Conservation (phyloP, 2,329 filamentous ascomycete genomes). For the Apiospora rasikravindrae region DNA sequence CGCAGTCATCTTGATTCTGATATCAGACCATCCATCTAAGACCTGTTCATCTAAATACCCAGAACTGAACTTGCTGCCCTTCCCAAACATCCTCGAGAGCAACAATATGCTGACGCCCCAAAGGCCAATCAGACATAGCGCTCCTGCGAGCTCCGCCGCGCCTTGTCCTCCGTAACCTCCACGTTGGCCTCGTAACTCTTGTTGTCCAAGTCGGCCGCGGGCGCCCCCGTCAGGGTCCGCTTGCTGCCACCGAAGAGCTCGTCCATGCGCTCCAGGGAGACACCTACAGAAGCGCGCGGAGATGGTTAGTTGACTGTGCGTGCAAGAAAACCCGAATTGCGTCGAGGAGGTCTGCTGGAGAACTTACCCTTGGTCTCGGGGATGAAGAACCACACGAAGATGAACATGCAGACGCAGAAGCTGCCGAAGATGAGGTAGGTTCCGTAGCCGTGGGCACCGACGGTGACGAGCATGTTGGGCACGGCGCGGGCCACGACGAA, state of each 20-base stretch:
- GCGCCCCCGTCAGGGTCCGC: neutral
- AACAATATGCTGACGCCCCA: neutral
- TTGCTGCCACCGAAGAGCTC: conserved; percentile 56
- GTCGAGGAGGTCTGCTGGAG: neutral
- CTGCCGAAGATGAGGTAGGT: conserved; percentile 68
- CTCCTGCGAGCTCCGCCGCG: neutral
- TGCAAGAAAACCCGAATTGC: neutral
- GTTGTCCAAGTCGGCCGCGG: neutral
- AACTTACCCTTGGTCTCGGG: conserved; percentile 41
- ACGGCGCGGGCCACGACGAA: conserved; percentile 68
- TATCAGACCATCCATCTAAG: no score
- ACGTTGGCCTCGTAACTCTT: conserved; percentile 14
- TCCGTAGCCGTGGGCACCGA: conserved; percentile 46
- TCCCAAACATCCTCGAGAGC: neutral
- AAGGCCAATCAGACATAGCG: neutral
- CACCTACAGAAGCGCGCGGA: conserved; percentile 51
- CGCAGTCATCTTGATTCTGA: no score
- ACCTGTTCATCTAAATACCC: neutral
- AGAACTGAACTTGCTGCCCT: neutral
- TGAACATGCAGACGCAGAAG: conserved; percentile 66
- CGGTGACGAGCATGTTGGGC: conserved; percentile 64
- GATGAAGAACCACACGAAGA: conserved; percentile 66
- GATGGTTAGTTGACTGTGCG: neutral
- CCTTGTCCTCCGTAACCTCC: conserved; percentile 10
- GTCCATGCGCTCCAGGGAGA: conserved; percentile 64